These are phyloP conservation scores for Mentha longifolia DNA, from an alignment of 257 asterid genomes.

Conservation along the genomic window DNA sequence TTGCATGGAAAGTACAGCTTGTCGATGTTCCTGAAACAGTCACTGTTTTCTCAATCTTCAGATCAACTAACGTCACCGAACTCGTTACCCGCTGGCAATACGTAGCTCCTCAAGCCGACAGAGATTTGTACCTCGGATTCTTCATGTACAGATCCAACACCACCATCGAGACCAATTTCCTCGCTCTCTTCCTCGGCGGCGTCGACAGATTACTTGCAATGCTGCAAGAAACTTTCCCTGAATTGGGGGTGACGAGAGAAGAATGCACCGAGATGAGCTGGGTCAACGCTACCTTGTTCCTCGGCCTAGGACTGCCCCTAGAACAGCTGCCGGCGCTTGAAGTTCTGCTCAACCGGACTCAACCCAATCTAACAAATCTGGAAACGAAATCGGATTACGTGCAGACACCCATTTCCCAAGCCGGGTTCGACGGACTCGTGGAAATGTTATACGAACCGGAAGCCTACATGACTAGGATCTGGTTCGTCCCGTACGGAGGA, in stretches of 20 bases:
- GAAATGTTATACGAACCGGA: background rate
- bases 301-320: background rate
- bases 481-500: background rate
- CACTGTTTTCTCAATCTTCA: conserved; percentile 3
- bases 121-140: conserved; percentile 31
- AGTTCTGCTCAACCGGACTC: background rate
- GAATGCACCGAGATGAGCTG: conserved; percentile 45
- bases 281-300: conserved; percentile 32
- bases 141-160: background rate
- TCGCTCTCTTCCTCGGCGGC: conserved; percentile 41
- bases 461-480: background rate
- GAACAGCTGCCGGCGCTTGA: too few relatives aligned
- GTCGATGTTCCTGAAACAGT: conserved; percentile 25
- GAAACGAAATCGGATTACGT: conserved; percentile 48
- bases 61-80: background rate
- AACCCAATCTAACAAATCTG: background rate
- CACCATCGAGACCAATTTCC: conserved; percentile 27
- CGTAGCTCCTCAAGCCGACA: conserved; percentile 19
- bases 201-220: conserved; percentile 29
- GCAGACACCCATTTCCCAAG: conserved; percentile 30
- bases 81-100: conserved; percentile 38
- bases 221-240: conserved; percentile 38
- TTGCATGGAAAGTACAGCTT: conserved; percentile 37
- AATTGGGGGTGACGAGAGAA: conserved; percentile 37
- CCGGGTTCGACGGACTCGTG: conserved; percentile 35